These are phyloP conservation scores for Sextonia rubra DNA, from an alignment of 164 flowering plant species.

Conservation along the genomic window DNA sequence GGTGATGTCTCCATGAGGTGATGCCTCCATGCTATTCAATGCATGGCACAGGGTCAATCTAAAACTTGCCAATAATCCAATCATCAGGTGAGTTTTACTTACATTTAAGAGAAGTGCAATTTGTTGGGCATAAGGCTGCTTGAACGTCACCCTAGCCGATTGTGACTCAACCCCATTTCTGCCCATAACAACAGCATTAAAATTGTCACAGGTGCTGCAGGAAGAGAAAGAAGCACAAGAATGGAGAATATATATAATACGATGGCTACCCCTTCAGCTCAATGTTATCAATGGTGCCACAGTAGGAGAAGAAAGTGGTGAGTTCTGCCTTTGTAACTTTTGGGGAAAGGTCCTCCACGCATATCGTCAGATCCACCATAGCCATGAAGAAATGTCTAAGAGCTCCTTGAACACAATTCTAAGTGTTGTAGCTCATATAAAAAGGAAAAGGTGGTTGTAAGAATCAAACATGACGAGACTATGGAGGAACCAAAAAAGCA, in stretches of 20 bases:
- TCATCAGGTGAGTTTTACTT: conserved; percentile 14
- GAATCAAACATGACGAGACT: conserved; percentile 11
- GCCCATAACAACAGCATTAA: conserved; percentile 3
- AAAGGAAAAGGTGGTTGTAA: conserved; percentile 5
- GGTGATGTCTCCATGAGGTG: background rate
- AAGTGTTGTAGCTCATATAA: background rate
- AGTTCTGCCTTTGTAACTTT: conserved; percentile 25
- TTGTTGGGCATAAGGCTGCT: conserved; percentile 21
- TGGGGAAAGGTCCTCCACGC: conserved; percentile 30
- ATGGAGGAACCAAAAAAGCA: background rate
- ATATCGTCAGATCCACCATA: conserved; percentile 15
- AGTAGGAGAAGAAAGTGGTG: conserved; percentile 21
- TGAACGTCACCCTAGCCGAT: conserved; percentile 20
- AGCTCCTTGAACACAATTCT: conserved; percentile 7
- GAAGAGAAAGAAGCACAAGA: conserved; percentile 11
- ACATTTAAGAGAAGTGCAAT: conserved; percentile 24
- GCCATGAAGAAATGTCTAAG: background rate
- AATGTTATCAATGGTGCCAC: conserved; percentile 8
- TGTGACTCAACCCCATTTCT: conserved; percentile 19
- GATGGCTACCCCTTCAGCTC: conserved; percentile 1
- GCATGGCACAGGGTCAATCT: background rate
- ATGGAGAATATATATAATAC: conserved; percentile 21
- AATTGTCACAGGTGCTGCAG: conserved; percentile 11
- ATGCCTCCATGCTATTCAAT: background rate
- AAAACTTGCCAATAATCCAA: background rate